These are phyloP conservation scores for Viridothelium virens DNA, from an alignment of 495 filamentous ascomycete genomes.

Conservation along the genomic window DNA sequence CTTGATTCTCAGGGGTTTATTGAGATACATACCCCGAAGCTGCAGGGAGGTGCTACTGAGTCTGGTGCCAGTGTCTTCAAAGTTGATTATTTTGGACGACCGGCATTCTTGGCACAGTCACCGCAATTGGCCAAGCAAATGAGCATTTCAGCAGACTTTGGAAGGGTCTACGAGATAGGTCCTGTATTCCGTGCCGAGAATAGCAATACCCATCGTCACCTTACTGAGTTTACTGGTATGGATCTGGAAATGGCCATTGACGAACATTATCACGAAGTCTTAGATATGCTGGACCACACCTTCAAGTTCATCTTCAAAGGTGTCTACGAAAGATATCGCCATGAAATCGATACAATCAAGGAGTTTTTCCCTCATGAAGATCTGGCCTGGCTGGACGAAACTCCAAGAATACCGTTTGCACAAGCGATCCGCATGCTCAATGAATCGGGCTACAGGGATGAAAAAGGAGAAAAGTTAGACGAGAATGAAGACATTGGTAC, in stretches of 20 bases:
- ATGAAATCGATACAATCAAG: constrained; percentile 42
- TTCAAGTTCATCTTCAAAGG: constrained; percentile 83
- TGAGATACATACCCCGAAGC: constrained; percentile 81
- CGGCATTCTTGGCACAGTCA: constrained; percentile 82
- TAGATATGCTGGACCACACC: constrained; percentile 70
- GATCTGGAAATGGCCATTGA: constrained; percentile 97
- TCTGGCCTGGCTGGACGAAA: constrained; percentile 71
- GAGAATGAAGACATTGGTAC: constrained; percentile 74
- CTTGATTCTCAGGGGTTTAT: constrained; percentile 68
- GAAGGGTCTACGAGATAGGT: constrained; percentile 81
- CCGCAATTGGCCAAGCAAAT: constrained; percentile 97
- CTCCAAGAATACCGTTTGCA: constrained; percentile 69
- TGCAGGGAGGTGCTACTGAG: constrained; percentile 86
- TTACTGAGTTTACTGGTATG: constrained; percentile 95
- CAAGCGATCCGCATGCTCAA: constrained; percentile 75
- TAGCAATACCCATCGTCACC: constrained; percentile 89
- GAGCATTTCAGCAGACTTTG: constrained; percentile 85
- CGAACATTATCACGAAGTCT: constrained; percentile 79
- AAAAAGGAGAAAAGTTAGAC: constrained; percentile 60
- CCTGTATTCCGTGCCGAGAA: constrained; percentile 96
- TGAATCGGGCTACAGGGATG: constrained; percentile 69
- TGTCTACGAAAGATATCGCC: constrained; percentile 40
- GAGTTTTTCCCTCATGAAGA: constrained; percentile 59
- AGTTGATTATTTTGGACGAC: constrained; percentile 80
- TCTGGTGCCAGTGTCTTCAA: constrained; percentile 92